These are phyloP conservation scores for Drosera spatulata DNA, from an alignment of 179 eudicot genomes.

Conservation along the genomic window DNA sequence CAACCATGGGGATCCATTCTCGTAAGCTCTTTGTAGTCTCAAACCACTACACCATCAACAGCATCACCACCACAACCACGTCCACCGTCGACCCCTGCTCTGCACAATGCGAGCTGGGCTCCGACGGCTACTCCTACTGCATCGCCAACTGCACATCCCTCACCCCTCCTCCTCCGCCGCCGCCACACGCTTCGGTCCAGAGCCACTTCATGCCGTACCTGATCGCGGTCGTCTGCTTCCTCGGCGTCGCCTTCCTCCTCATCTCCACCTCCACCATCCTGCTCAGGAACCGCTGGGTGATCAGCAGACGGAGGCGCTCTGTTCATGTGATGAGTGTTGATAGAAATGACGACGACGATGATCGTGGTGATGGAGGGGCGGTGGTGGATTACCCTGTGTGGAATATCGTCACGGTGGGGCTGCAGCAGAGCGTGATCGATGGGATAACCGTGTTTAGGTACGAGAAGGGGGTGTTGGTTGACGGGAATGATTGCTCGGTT, in stretches of 20 bases:
- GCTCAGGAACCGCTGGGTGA: slow-evolving; percentile 12
- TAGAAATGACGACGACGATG: slow-evolving; percentile 6
- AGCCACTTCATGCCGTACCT: slow-evolving; percentile 15
- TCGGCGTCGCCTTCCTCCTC: slow-evolving; percentile 29
- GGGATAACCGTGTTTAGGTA: slow-evolving; percentile 46
- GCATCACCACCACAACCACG: too few relatives aligned
- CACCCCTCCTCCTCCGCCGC: too few relatives aligned
- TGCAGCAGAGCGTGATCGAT: slow-evolving; percentile 49
- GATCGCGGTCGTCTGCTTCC: slow-evolving; percentile 24
- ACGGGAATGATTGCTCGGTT: slow-evolving; percentile 62
- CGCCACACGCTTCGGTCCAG: neutral
- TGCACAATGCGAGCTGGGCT: too few relatives aligned
- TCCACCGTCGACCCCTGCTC: too few relatives aligned
- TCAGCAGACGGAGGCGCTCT: slow-evolving; percentile 9
- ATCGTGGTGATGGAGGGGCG: neutral
- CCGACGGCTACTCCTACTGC: too few relatives aligned
- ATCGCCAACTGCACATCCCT: too few relatives aligned
- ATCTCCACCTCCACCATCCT: slow-evolving; percentile 25
- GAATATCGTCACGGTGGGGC: slow-evolving; percentile 65
- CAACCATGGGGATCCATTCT: too few relatives aligned
- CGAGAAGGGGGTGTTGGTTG: slow-evolving; percentile 49
- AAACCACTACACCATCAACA: too few relatives aligned
- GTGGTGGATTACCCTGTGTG: slow-evolving; percentile 45
- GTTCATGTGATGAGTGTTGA: neutral
- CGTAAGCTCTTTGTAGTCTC: too few relatives aligned